Evolutionary conservation across 2,329 filamentous ascomycete genomes (phyloP).

Genomic region (Phialophora expanda): DNA sequence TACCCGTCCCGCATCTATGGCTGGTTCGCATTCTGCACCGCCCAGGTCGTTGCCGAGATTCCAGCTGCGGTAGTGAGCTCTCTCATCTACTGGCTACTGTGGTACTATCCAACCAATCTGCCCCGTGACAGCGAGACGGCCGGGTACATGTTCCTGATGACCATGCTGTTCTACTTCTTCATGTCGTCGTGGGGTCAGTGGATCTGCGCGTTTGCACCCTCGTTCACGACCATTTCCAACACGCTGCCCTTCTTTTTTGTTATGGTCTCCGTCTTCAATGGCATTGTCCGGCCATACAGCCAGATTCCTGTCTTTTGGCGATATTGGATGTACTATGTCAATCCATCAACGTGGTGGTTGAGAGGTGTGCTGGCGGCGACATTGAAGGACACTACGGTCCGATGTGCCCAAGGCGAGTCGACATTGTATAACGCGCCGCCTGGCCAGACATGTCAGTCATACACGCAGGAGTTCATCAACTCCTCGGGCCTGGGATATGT

Average conservation of each 20-base stretch:
- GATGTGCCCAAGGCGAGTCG: constrained; percentile 62
- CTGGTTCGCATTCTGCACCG: constrained; percentile 76
- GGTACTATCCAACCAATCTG: constrained; percentile 77
- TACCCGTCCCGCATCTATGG: constrained; percentile 76
- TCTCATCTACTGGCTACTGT: constrained; percentile 73
- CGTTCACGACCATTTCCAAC: constrained; percentile 78
- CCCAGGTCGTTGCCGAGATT: constrained; percentile 74
- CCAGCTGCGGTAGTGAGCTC: constrained; percentile 69
- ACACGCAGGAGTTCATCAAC: constrained; percentile 65
- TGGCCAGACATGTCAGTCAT: constrained; percentile 67
- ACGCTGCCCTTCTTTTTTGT: constrained; percentile 79
- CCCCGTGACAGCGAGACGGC: constrained; percentile 67
- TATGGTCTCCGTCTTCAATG: constrained; percentile 77
- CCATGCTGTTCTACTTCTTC: constrained; percentile 77
- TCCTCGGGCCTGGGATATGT: constrained; percentile 56
- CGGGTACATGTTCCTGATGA: constrained; percentile 80
- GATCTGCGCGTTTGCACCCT: constrained; percentile 81
- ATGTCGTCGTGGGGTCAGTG: constrained; percentile 78
- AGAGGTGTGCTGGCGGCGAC: constrained; percentile 71
- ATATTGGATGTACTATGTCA: constrained; percentile 63
- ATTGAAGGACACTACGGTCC: constrained; percentile 58
- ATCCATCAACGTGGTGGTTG: constrained; percentile 74
- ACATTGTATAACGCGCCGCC: constrained; percentile 70
- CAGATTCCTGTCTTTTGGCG: constrained; percentile 55
- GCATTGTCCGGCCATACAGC: constrained; percentile 71